Percentiles rank a stretch among this genome's conserved stretches.
phyloP scores from a whole-genome alignment of 768 basidiomycete genomes.

The Trametes coccinea region DNA sequence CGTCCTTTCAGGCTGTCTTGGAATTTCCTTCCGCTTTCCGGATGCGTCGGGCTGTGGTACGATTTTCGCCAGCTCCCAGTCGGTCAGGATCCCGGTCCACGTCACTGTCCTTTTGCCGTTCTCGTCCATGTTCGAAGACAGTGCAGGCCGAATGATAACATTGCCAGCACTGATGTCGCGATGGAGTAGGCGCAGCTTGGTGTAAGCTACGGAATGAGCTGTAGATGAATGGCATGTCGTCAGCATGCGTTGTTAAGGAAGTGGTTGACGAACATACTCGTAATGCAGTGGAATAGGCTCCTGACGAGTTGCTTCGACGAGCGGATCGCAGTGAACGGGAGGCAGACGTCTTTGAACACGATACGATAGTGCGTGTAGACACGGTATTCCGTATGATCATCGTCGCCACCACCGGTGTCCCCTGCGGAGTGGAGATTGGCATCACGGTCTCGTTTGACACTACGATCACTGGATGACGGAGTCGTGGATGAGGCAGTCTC shows the following conservation, averaged over 20 bases:
- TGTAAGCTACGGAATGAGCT: neutral
- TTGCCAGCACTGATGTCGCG: constrained; percentile 7
- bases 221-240: neutral
- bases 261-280: neutral
- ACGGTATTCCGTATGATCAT: neutral
- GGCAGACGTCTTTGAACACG: constrained; percentile 8
- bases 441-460: too few species aligned
- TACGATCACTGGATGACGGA: too few species aligned
- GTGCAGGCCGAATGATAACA: neutral
- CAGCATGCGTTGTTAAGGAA: too few species aligned
- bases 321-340: constrained; percentile 4
- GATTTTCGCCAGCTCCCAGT: constrained; percentile 5
- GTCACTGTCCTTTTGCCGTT: neutral
- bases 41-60: neutral
- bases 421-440: too few species aligned
- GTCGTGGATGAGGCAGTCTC: neutral
- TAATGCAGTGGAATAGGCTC: constrained; percentile 1
- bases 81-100: neutral
- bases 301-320: constrained; percentile 3
- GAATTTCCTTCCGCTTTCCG: too few species aligned
- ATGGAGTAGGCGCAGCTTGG: neutral
- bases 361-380: constrained; percentile 13
- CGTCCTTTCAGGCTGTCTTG: too few species aligned
- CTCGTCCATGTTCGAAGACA: neutral
- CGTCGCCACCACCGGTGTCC: neutral